Base-by-base conservation (phyloP, 75 land plant species). In the Pinus taeda region DNA sequence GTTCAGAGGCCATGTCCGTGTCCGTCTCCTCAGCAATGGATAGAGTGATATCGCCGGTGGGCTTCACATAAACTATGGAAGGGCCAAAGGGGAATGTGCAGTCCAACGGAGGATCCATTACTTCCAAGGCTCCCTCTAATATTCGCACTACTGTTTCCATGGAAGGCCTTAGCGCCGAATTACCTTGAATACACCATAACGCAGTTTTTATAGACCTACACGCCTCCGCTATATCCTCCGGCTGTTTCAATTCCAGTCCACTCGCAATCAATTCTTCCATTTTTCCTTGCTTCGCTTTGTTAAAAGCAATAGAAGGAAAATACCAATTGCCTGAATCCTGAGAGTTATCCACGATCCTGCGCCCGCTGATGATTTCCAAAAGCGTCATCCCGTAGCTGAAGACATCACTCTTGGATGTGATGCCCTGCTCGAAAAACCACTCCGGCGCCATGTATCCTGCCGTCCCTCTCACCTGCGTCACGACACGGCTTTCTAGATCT, bases 301-400 rank as follows among this genome's bases (percentile, higher is more conserved):
- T 83, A 14, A 20, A 74, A 57, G 83, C 90, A 14, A 78, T 71
- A 36, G 71, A 81, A 6, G 92, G 92, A 59, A 90, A 90, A 73
- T 83, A 88, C 24, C 82, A 74, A 5, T 39, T 39, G 6, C 6
- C 80, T 3, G 86, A 85, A 14, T 80, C 84, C 56, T 49, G 79
- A 4, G 91, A 81, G 14, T 86, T 86, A 36, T 93, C 92, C 57
- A 89, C 87, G 71, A 87, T 90, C 81, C 89, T 79, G 36, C 81
- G 81, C 22, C 96, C 96, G 26, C 88, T 87, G 57, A 93, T 77
- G 36, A 87, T 91, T 83, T 93, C 96, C 83, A 93, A 56, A 36
- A 93, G 71, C 57, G 90, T 93, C 90, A 93, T 91, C 30, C 96
- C 96, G 57, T 76, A 93, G 78, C 93, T 87, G 75, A 82, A 93